Evolutionary conservation across 202 grass and related monocot species (phyloP).

Genomic region (Carex sylvatica): DNA sequence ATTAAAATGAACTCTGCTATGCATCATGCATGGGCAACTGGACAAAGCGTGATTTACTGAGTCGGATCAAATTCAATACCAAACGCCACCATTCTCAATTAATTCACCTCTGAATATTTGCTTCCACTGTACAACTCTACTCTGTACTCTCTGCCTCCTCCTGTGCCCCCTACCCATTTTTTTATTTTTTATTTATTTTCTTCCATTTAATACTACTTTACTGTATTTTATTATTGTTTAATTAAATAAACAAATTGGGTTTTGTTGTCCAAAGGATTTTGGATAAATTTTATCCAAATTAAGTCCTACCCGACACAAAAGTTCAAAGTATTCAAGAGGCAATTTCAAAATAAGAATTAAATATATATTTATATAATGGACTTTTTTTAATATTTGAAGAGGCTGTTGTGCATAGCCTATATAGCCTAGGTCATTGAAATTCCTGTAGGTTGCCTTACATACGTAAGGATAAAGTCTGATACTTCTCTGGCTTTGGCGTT

Average conservation of each 20-base stretch:
- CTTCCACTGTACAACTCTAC: not conserved
- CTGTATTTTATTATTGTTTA: not conserved
- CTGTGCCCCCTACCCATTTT: not conserved
- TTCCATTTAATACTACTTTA: not conserved
- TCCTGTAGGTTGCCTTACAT: slow-evolving; percentile 20
- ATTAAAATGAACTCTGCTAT: not conserved
- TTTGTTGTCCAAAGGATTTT: too few relatives aligned
- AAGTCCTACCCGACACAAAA: too few relatives aligned
- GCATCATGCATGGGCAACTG: not conserved
- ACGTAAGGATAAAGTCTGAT: slow-evolving; percentile 20
- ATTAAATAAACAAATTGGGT: not conserved
- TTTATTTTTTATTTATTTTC: not conserved
- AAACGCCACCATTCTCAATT: slow-evolving; percentile 21
- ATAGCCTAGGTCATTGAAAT: slow-evolving; percentile 6
- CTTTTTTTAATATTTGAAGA: not conserved
- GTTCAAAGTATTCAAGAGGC: too few relatives aligned
- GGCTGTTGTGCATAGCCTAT: not conserved
- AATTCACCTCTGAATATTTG: slow-evolving; percentile 18
- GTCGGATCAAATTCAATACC: slow-evolving; percentile 9
- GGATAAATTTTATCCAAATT: too few relatives aligned
- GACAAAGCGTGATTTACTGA: not conserved
- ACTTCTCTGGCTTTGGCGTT: slow-evolving; percentile 16
- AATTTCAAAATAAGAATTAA: too few relatives aligned
- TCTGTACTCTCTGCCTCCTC: not conserved
- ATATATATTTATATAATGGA: too few relatives aligned